Evolutionary conservation across 2,329 filamentous ascomycete genomes (phyloP).

Genomic region (Cytospora chrysosperma): DNA sequence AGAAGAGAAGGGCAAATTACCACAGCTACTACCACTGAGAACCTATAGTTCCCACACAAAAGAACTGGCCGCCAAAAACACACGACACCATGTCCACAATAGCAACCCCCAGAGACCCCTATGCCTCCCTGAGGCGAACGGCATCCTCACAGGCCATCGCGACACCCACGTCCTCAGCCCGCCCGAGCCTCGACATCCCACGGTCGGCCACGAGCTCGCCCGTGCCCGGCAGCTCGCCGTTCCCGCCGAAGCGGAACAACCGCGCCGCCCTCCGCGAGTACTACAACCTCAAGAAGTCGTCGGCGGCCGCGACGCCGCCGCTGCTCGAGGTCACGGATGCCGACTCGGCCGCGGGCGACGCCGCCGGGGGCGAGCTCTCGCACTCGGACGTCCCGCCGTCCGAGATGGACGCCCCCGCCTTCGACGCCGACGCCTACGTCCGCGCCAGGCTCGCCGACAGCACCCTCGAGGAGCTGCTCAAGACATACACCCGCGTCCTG

Average conservation of each 20-base stretch:
- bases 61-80: slow-evolving; percentile 1
- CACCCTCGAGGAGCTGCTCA: slow-evolving; percentile 66
- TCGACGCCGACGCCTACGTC: slow-evolving; percentile 71
- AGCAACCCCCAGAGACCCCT: slow-evolving; percentile 58
- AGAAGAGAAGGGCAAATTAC: not conserved
- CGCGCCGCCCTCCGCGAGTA: slow-evolving; percentile 89
- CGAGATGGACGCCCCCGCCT: slow-evolving; percentile 72
- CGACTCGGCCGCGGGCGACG: slow-evolving; percentile 26
- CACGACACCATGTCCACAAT: slow-evolving; percentile 59
- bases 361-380: slow-evolving; percentile 30
- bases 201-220: slow-evolving; percentile 61
- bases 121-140: slow-evolving; percentile 58
- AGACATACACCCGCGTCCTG: slow-evolving; percentile 68
- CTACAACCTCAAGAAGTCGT: slow-evolving; percentile 72
- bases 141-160: slow-evolving; percentile 48
- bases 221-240: slow-evolving; percentile 33
- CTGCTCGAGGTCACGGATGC: slow-evolving; percentile 45
- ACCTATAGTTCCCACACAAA: no score
- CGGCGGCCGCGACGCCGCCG: slow-evolving; percentile 37
- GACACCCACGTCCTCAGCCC: slow-evolving; percentile 72
- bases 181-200: slow-evolving; percentile 68
- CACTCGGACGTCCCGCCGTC: slow-evolving; percentile 59
- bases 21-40: no score
- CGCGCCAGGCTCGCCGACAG: slow-evolving; percentile 58
- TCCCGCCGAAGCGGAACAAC: slow-evolving; percentile 57